Evolutionary conservation across 257 asterid species (phyloP).

Genomic region (Jacaranda mimosifolia): DNA sequence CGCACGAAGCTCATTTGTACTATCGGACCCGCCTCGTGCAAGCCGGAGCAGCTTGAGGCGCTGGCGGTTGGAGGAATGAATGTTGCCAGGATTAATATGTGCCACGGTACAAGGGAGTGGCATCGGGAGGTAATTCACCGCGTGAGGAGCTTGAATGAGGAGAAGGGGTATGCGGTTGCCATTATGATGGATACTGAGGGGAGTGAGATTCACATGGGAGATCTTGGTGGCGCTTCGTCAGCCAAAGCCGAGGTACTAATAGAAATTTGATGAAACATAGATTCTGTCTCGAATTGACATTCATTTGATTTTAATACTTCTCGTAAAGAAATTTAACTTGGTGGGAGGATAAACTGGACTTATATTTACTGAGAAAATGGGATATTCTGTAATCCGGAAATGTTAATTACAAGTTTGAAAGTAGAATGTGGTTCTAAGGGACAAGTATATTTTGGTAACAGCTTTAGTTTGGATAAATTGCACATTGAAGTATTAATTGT

Average conservation of each 20-base stretch:
- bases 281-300: neutral
- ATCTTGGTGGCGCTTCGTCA: conserved; percentile 92
- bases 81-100: conserved; percentile 96
- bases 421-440: neutral
- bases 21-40: conserved; percentile 85
- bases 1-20: conserved; percentile 94
- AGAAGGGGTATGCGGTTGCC: conserved; percentile 95
- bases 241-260: conserved; percentile 86
- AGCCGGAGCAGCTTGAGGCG: conserved; percentile 90
- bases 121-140: conserved; percentile 84
- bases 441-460: neutral
- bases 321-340: neutral
- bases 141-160: conserved; percentile 92
- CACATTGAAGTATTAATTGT: conserved; percentile 6
- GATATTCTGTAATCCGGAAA: neutral
- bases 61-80: conserved; percentile 98
- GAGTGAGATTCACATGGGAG: conserved; percentile 99
- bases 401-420: conserved; percentile 9
- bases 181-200: conserved; percentile 99
- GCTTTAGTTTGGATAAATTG: conserved; percentile 3
- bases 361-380: neutral
- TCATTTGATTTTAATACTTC: neutral
- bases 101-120: conserved; percentile 99
- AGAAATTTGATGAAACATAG: neutral
- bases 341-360: conserved; percentile 6